These are phyloP conservation scores for Solanum pinnatisectum DNA, from an alignment of 257 asterid genomes.

Conservation along the genomic window DNA sequence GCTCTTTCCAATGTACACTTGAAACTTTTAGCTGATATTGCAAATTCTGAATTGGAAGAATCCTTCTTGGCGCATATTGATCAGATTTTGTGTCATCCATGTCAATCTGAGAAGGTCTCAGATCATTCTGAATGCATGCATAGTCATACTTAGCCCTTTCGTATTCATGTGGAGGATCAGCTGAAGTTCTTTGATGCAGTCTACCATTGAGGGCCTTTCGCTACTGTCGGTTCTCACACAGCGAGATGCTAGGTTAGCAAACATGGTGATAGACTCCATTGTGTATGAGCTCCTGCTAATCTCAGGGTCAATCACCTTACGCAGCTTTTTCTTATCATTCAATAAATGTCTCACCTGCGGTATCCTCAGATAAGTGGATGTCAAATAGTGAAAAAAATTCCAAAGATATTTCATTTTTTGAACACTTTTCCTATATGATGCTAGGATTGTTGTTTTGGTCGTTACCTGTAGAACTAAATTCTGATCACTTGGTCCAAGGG, in stretches of 20 bases:
- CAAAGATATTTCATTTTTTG: neutral
- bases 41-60: neutral
- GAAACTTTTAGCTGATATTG: neutral
- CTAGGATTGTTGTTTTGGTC: neutral
- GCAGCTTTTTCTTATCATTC: slow-evolving; percentile 79
- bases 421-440: neutral
- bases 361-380: slow-evolving; percentile 7
- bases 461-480: slow-evolving; percentile 85
- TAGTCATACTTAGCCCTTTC: slow-evolving; percentile 54
- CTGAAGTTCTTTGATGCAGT: slow-evolving; percentile 71
- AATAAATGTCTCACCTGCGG: slow-evolving; percentile 70
- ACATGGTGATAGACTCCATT: slow-evolving; percentile 75
- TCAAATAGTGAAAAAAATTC: neutral
- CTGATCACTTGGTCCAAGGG: slow-evolving; percentile 89
- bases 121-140: slow-evolving; percentile 71
- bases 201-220: slow-evolving; percentile 79
- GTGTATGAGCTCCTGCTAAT: slow-evolving; percentile 78
- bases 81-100: neutral
- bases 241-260: slow-evolving; percentile 79
- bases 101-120: slow-evolving; percentile 14
- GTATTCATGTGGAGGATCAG: slow-evolving; percentile 48
- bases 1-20: neutral
- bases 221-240: slow-evolving; percentile 69
- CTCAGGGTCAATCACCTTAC: slow-evolving; percentile 74
- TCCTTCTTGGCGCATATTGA: neutral